Conservation (phyloP, 1,284 basidiomycete species). For the Cutaneotrichosporon spelunceum region DNA sequence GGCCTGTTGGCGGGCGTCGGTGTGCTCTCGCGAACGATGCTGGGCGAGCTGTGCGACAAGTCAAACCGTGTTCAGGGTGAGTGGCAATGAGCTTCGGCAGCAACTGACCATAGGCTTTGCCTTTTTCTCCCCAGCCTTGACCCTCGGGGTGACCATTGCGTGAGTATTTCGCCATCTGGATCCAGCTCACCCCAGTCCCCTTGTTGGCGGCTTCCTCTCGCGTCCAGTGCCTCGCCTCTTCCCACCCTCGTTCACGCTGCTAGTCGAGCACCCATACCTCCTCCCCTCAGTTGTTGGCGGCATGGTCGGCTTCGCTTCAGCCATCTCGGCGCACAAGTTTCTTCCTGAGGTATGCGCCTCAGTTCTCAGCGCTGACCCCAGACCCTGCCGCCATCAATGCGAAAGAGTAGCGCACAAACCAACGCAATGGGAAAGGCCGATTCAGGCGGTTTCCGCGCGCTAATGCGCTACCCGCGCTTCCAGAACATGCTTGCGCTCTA, state of each 20-base stretch:
- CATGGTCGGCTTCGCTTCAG: slow-evolving; percentile 24
- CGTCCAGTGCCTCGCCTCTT: slow-evolving; percentile 35
- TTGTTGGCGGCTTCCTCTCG: slow-evolving; percentile 42
- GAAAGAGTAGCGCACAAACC: slow-evolving; percentile 6
- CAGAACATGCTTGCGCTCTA: slow-evolving; percentile 37
- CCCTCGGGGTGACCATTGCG: slow-evolving; percentile 38
- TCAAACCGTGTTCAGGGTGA: slow-evolving; percentile 38
- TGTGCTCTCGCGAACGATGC: slow-evolving; percentile 42
- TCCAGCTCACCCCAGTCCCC: slow-evolving; percentile 26
- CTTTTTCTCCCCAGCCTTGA: slow-evolving; percentile 39
- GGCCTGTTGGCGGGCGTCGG: slow-evolving; percentile 41
- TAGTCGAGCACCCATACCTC: slow-evolving; percentile 38
- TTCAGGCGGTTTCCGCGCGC: slow-evolving; percentile 21
- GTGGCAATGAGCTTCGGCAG: background rate
- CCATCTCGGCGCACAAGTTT: slow-evolving; percentile 24
- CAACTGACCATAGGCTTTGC: slow-evolving; percentile 31
- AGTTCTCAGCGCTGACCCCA: background rate
- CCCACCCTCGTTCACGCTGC: slow-evolving; percentile 28
- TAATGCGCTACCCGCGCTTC: slow-evolving; percentile 30
- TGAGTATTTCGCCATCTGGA: slow-evolving; percentile 14
- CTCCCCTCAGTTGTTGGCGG: slow-evolving; percentile 38
- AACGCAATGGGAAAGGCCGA: slow-evolving; percentile 18
- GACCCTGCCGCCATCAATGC: slow-evolving; percentile 18
- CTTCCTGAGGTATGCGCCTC: slow-evolving; percentile 37
- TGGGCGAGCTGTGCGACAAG: slow-evolving; percentile 43